A percentile compares a stretch with the other conserved stretches of the same genome.
Evolutionary conservation across 768 basidiomycete species (phyloP).

Genomic region (Russula vinacea): DNA sequence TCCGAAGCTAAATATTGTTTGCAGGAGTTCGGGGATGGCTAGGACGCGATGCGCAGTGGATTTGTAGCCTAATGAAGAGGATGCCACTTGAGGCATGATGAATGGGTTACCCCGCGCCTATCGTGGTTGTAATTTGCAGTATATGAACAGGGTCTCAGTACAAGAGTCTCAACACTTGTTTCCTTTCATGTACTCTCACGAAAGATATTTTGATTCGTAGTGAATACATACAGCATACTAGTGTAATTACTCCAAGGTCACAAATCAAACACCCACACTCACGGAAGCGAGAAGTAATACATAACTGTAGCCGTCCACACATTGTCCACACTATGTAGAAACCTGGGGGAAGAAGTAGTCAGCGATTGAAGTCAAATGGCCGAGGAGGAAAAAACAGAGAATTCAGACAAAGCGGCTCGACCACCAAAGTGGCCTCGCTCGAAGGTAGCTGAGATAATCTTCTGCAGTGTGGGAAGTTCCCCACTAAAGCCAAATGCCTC

Average conservation of each 20-base stretch:
- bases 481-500: constrained; percentile 94
- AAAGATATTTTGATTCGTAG: too few species aligned
- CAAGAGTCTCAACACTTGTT: too few species aligned
- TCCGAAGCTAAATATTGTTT: constrained; percentile 26
- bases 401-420: constrained; percentile 47
- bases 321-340: not conserved
- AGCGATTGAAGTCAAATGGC: constrained; percentile 1
- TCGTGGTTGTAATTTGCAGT: not conserved
- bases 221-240: not conserved
- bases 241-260: not conserved
- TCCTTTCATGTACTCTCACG: not conserved
- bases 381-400: constrained; percentile 7
- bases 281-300: not conserved
- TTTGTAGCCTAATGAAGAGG: constrained; percentile 25
- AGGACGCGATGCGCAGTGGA: constrained; percentile 24
- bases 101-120: not conserved
- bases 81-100: not conserved
- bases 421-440: constrained; percentile 48
- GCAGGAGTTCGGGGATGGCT: constrained; percentile 27
- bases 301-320: not conserved
- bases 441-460: constrained; percentile 90
- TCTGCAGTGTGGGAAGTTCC: constrained; percentile 69
- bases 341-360: constrained; percentile 6
- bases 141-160: too few species aligned
- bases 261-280: not conserved